Base-by-base conservation (phyloP, 257 asterid species). In the Penstemon newberryi region DNA sequence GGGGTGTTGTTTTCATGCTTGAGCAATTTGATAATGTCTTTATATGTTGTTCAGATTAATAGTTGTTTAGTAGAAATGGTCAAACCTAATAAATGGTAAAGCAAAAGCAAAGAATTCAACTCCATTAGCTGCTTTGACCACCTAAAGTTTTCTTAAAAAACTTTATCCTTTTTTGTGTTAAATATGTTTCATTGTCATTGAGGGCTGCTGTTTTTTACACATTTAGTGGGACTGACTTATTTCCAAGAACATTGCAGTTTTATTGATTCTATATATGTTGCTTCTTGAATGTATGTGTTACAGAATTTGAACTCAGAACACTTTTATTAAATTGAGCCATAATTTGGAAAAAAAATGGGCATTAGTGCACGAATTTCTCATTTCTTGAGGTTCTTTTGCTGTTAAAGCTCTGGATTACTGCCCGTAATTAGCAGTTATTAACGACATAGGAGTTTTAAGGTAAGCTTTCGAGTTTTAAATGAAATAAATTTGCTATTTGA, bases 21-120 rank as follows among this genome's bases (percentile, higher is more conserved):
- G 54, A 47, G 49, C 57, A 25, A 50, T 42, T 51, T 56, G 54
- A 55, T 60, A 12, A 65, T 57, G 43, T 52, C 18, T 56, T 60
- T 71, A 75, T 76, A 79, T 15, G 77, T 50, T 64, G 67, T 9
- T 64, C 67, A 49, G 70, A 77, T 69, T 74, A 74, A 57, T 68
- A 51, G 41, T 50, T n/a, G 61, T 58, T 41, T 10, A 42, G 53
- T 56, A 53, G 70, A 45, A 63, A 10, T 13, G 42, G 59, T 44
- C 66, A 64, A 58, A 51, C 71, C n/a, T 59, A 49, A 19, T 3
- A 52, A 36, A 61, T 7, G 50, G 43, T 37, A 2, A 9, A 33
- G 41, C 10, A 11, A 63, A 7, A n/a, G 2, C 36, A 55, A 63
- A 9, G 6, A 41, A 47, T 36, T 50, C n/a, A 44, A 60, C 65